A percentile compares a stretch with the other conserved stretches of the same genome.
phyloP scores from a whole-genome alignment of 768 basidiomycete species.

The Boletellus ananas region DNA sequence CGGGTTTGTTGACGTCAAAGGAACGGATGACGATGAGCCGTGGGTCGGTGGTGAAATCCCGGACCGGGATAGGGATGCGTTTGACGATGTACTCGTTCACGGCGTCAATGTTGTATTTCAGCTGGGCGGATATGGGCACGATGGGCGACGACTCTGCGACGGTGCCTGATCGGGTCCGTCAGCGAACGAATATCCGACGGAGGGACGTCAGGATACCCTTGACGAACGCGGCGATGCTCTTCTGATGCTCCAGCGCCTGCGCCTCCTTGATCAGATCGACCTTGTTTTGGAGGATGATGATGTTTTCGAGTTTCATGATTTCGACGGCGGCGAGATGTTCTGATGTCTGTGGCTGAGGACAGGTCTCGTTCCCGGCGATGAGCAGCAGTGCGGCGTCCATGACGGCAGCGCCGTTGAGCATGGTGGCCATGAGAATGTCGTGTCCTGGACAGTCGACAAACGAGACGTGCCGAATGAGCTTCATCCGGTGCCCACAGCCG shows the following conservation, averaged over 20 bases:
- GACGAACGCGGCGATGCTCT: slow-evolving; percentile 93
- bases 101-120: slow-evolving; percentile 99
- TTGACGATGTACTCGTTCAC: slow-evolving; percentile 99
- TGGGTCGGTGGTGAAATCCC: slow-evolving; percentile 89
- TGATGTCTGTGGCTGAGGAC: slow-evolving; percentile 97
- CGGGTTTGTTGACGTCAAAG: slow-evolving; percentile 99
- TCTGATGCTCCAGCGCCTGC: slow-evolving; percentile 92
- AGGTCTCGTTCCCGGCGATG: slow-evolving; percentile 97
- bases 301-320: slow-evolving; percentile 98
- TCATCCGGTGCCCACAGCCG: slow-evolving; percentile 87
- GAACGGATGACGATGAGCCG: slow-evolving; percentile 97
- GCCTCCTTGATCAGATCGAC: slow-evolving; percentile 96
- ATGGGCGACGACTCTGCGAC: slow-evolving; percentile 97
- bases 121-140: slow-evolving; percentile 96
- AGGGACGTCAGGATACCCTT: slow-evolving; percentile 55
- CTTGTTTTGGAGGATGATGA: slow-evolving; percentile 98
- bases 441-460: slow-evolving; percentile 98
- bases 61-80: slow-evolving; percentile 89
- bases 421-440: slow-evolving; percentile 99
- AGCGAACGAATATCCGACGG: not conserved
- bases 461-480: slow-evolving; percentile 92
- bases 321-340: slow-evolving; percentile 98
- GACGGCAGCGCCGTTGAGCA: slow-evolving; percentile 99
- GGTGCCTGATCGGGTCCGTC: slow-evolving; percentile 57
- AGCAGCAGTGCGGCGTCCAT: slow-evolving; percentile 98